These are phyloP conservation scores for Oxyria digyna DNA, from an alignment of 148 eudicot species.

Conservation along the genomic window DNA sequence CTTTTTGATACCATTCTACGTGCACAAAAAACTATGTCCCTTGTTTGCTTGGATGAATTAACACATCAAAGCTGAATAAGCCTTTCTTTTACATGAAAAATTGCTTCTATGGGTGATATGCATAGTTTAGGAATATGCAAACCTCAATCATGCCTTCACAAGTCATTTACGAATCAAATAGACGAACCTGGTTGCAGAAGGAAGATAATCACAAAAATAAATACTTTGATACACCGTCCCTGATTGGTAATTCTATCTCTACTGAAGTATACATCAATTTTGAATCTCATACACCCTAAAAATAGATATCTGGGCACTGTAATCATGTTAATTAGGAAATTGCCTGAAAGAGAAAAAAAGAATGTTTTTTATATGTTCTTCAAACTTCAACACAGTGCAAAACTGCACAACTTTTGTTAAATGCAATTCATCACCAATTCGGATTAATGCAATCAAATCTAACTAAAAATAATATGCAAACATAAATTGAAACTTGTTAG, in stretches of 20 bases:
- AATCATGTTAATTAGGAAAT: background rate
- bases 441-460: background rate
- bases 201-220: background rate
- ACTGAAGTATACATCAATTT: background rate
- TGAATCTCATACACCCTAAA: background rate
- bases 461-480: background rate
- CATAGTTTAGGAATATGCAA: no score
- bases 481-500: background rate
- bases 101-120: no score
- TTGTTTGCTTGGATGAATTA: background rate
- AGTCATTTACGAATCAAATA: background rate
- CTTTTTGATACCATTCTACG: background rate
- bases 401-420: background rate
- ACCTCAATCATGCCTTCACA: background rate
- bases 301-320: background rate
- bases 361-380: background rate
- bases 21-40: background rate
- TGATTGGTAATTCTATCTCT: background rate
- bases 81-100: background rate
- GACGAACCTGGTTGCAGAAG: background rate
- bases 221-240: background rate
- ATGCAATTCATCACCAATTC: background rate
- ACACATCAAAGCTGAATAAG: background rate
- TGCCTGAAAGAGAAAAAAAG: background rate
- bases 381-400: background rate